Evolutionary conservation across 352 stramenopile genomes (phyloP).

Genomic region (Phytophthora rubi): DNA sequence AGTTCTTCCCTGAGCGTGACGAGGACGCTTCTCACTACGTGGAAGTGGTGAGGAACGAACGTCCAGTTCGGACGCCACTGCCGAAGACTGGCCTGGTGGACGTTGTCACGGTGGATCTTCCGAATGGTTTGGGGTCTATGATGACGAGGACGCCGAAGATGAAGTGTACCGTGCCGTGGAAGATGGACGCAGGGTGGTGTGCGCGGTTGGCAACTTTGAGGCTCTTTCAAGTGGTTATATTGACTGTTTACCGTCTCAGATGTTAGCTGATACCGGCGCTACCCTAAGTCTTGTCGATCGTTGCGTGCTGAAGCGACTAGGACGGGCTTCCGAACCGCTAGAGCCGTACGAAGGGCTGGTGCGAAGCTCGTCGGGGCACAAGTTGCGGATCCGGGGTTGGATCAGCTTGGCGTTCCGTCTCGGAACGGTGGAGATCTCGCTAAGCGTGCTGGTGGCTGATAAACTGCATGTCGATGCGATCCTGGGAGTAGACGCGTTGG

Average conservation of each 20-base stretch:
- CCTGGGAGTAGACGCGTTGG: slow-evolving; percentile 3
- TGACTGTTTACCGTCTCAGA: slow-evolving; percentile 2
- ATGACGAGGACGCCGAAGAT: not conserved
- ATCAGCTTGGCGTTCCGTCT: not conserved
- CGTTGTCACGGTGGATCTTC: not conserved
- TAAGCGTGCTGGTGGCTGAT: not conserved
- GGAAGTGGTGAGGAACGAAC: not conserved
- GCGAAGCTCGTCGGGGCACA: not conserved
- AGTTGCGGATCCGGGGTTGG: not conserved
- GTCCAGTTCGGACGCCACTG: not conserved
- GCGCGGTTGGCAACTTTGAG: slow-evolving; percentile 1
- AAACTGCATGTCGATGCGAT: not conserved
- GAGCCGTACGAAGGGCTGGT: not conserved
- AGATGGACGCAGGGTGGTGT: not conserved
- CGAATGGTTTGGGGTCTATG: not conserved
- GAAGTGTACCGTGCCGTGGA: not conserved
- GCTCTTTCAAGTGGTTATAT: slow-evolving; percentile 1
- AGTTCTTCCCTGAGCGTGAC: not conserved
- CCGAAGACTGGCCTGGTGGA: not conserved
- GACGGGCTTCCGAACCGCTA: not conserved
- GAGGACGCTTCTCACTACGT: slow-evolving; percentile 7
- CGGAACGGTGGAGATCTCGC: not conserved
- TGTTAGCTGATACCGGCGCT: slow-evolving; percentile 6
- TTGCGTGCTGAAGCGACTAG: not conserved
- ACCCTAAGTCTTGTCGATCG: slow-evolving; percentile 7